A percentile compares a stretch with the other conserved stretches of the same genome.
These are phyloP conservation scores for Apiotrichum sp. DNA, from an alignment of 1,284 basidiomycete species.

Conservation along the genomic window DNA sequence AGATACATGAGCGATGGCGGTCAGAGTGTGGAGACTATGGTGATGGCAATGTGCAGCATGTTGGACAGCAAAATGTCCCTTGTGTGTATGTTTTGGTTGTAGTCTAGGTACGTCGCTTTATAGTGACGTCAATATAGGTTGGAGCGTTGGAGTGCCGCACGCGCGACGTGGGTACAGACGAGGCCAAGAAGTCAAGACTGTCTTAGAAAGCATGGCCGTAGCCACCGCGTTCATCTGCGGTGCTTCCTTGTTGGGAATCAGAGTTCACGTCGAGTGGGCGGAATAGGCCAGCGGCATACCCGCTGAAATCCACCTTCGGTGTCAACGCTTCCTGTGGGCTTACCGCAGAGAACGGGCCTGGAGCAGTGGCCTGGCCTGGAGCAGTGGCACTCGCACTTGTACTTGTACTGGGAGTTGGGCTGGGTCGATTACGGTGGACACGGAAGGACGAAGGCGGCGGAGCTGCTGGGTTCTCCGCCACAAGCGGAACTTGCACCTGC, in stretches of 20 bases:
- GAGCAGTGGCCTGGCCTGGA: no score
- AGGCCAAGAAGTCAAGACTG: no score
- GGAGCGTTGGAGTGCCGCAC: no score
- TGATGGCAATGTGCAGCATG: no score
- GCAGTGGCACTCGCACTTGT: background rate
- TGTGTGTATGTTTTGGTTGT: no score
- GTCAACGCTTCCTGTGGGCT: background rate
- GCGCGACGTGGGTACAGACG: no score
- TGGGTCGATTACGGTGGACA: slow-evolving; percentile 1
- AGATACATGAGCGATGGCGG: background rate
- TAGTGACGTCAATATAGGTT: no score
- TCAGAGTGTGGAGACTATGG: no score
- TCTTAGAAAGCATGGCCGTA: no score
- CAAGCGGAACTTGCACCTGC: background rate
- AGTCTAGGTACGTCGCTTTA: no score
- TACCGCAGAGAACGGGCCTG: background rate
- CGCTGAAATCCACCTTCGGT: background rate
- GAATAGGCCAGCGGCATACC: slow-evolving; percentile 5
- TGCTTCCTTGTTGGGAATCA: background rate
- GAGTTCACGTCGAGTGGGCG: background rate
- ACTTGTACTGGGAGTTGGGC: background rate
- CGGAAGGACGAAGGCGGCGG: background rate
- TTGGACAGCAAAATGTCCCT: no score
- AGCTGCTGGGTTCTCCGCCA: background rate
- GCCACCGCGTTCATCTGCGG: background rate